Base-by-base conservation (phyloP, 371 early-diverging fungal species). In the Rhizopus delemar region DNA sequence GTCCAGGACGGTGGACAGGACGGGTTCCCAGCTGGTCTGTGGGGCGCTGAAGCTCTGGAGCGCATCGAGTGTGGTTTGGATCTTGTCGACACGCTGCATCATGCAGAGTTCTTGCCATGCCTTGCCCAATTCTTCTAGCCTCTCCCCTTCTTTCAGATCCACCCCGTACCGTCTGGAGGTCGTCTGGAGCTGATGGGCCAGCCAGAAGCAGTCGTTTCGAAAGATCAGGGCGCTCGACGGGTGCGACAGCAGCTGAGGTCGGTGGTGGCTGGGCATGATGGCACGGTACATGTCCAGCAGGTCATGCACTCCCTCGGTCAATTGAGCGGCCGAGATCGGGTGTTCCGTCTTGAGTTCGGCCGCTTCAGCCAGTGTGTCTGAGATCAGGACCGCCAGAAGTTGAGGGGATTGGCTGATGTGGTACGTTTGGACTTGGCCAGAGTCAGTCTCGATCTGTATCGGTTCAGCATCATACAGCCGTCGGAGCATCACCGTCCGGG, bases 151-250 rank as follows among this genome's bases (percentile, higher is more conserved):
- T 5, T 45, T 43, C 0, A 58, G 28, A 8, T 54, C 32, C 4
- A n/a, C 13, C 0, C 11, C 51, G 41, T 16, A 51, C 45, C n/a
- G 8, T 8, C 12, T 48, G 13, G 9, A 41, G 32, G 31, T 28
- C 29, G 7, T 38, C 2, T 58, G 58, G 50, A 70, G 28, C 63
- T 68, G 62, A 57, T 69, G 45, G 66, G 89, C 81, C 8, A 89
- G 66, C 70, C 83, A 90, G 64, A 82, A 73, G 56, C 91, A 91
- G 59, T 91, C 91, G 39, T 89, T 91, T 51, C 83, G 71, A 56
- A 89, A 88, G 9, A 88, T 68, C 52, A 90, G 78, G 0, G 84
- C 66, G 28, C 81, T 59, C 4, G 86, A 82, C 13, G 88, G 85
- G n/a, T 79, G 63, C 5, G 68, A 53, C 7, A 75, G 43, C 33